These are phyloP conservation scores for Coniferiporia sulphurascens DNA, from an alignment of 1,284 basidiomycete species.

Conservation along the genomic window DNA sequence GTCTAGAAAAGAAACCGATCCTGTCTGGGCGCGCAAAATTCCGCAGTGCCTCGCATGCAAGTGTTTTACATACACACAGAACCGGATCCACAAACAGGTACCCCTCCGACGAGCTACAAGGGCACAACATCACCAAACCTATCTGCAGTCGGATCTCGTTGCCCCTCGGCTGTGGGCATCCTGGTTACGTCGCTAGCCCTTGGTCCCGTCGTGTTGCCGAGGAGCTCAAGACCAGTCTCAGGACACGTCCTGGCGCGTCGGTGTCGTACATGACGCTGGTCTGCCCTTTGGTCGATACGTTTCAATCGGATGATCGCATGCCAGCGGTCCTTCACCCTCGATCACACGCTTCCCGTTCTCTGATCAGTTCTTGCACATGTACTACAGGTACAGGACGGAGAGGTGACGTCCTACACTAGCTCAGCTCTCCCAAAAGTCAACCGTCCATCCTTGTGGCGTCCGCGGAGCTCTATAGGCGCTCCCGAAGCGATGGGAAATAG, in stretches of 20 bases:
- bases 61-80: too few relatives aligned
- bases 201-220: too few relatives aligned
- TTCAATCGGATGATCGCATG: background rate
- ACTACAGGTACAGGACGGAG: background rate
- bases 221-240: too few relatives aligned
- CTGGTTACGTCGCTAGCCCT: background rate
- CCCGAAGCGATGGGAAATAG: background rate
- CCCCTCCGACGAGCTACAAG: background rate
- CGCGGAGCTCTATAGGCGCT: slow-evolving; percentile 5
- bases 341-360: background rate
- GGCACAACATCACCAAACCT: background rate
- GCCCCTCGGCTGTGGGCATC: background rate
- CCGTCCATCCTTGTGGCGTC: slow-evolving; percentile 5
- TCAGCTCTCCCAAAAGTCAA: background rate
- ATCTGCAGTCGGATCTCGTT: slow-evolving; percentile 1
- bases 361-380: background rate
- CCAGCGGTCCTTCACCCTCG: background rate
- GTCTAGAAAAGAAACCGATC: too few relatives aligned
- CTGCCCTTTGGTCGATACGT: background rate
- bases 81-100: background rate
- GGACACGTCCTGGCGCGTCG: background rate
- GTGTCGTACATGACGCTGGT: background rate
- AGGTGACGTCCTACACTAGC: background rate
- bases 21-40: too few relatives aligned
- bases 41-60: too few relatives aligned